Conservation (phyloP, 768 basidiomycete genomes). For the Russula olivacea region DNA sequence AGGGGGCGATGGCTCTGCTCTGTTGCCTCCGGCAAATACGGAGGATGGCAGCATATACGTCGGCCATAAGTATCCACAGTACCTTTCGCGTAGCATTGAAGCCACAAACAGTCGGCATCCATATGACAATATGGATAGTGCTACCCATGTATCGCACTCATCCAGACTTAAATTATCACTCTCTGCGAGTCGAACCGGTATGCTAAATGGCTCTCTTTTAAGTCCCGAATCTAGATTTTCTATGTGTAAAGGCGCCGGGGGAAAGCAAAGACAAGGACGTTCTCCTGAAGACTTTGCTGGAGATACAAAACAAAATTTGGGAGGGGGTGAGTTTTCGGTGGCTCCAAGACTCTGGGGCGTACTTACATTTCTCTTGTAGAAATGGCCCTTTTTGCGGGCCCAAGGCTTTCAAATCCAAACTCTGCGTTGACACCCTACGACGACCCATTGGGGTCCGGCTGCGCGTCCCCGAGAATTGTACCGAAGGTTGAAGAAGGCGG, state of each 20-base stretch:
- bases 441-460: background rate
- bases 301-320: background rate
- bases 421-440: background rate
- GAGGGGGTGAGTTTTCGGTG: background rate
- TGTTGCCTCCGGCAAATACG: background rate
- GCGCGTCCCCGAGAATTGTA: background rate
- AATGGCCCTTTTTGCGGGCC: background rate
- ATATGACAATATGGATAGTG: background rate
- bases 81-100: conserved; percentile 8
- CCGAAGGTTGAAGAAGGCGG: conserved; percentile 12
- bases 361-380: background rate
- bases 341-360: background rate
- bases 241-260: background rate
- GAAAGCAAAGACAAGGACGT: background rate
- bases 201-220: background rate
- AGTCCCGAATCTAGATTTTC: background rate
- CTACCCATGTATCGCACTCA: background rate
- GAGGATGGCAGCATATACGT: conserved; percentile 17
- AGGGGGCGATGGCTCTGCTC: background rate
- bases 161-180: background rate
- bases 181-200: conserved; percentile 1
- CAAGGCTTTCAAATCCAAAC: background rate
- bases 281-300: background rate
- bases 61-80: background rate
- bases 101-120: background rate